Evolutionary conservation across 2,329 filamentous ascomycete genomes (phyloP).

Genomic region (Talaromyces sp.): DNA sequence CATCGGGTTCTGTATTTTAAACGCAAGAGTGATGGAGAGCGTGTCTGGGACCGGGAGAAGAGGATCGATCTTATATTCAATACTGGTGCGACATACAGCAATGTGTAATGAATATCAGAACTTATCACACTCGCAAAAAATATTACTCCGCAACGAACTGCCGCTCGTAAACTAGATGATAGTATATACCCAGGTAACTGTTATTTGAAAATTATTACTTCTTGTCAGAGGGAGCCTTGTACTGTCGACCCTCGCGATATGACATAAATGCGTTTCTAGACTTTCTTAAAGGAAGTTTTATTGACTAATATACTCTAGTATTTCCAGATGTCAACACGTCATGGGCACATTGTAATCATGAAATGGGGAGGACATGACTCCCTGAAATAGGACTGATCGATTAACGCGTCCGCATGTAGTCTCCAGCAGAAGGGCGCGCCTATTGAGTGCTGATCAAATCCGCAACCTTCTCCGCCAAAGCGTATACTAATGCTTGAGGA

Average conservation of each 20-base stretch:
- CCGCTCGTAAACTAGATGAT: background rate
- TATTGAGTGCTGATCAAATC: conserved; percentile 17
- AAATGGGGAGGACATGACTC: too few relatives aligned
- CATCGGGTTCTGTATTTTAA: conserved; percentile 51
- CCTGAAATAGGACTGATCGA: background rate
- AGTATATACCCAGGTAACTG: background rate
- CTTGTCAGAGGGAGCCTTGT: background rate
- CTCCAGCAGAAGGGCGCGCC: background rate
- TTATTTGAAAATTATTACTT: background rate
- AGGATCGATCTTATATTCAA: conserved; percentile 46
- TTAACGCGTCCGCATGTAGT: background rate
- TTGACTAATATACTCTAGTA: too few relatives aligned
- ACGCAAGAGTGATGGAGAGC: conserved; percentile 32
- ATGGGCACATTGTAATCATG: too few relatives aligned
- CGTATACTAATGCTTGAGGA: conserved; percentile 33
- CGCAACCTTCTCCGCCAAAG: conserved; percentile 42
- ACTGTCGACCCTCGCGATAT: too few relatives aligned
- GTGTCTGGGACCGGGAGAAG: conserved; percentile 49
- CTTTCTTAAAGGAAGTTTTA: too few relatives aligned
- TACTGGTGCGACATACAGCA: conserved; percentile 28
- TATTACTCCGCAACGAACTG: background rate
- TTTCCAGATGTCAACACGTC: too few relatives aligned
- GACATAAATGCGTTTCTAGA: too few relatives aligned
- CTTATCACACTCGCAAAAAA: too few relatives aligned
- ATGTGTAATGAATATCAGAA: background rate